Evolutionary conservation across 257 asterid genomes (phyloP).

Genomic region (Solanum pennellii): DNA sequence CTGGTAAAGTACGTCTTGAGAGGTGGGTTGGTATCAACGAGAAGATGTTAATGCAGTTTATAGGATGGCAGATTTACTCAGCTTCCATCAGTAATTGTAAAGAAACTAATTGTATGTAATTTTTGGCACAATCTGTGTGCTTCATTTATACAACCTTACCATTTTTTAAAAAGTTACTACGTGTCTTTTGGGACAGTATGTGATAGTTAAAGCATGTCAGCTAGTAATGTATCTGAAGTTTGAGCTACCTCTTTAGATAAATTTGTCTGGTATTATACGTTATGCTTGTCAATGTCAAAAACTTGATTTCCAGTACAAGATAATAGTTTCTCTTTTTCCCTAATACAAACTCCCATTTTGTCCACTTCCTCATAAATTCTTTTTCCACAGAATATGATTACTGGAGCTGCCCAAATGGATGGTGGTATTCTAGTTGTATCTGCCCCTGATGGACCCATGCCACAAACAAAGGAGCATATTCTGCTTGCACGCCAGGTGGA

Average conservation of each 20-base stretch:
- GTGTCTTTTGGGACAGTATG: neutral
- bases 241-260: neutral
- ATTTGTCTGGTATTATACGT: neutral
- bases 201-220: neutral
- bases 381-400: slow-evolving; percentile 77
- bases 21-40: neutral
- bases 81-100: neutral
- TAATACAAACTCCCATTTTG: neutral
- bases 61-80: neutral
- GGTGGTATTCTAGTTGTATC: slow-evolving; percentile 98
- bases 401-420: slow-evolving; percentile 99
- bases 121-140: neutral
- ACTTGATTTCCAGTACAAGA: neutral
- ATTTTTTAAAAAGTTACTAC: neutral
- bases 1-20: too few species aligned
- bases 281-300: neutral
- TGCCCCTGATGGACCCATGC: slow-evolving; percentile 99
- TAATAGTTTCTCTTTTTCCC: neutral
- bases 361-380: neutral
- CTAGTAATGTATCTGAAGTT: neutral
- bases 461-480: slow-evolving; percentile 97
- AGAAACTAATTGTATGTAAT: neutral
- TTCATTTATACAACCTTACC: neutral
- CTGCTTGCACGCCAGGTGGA: slow-evolving; percentile 96
- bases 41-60: neutral